Base-by-base conservation (phyloP, 352 stramenopile species). In the Globisporangium barbulae region DNA sequence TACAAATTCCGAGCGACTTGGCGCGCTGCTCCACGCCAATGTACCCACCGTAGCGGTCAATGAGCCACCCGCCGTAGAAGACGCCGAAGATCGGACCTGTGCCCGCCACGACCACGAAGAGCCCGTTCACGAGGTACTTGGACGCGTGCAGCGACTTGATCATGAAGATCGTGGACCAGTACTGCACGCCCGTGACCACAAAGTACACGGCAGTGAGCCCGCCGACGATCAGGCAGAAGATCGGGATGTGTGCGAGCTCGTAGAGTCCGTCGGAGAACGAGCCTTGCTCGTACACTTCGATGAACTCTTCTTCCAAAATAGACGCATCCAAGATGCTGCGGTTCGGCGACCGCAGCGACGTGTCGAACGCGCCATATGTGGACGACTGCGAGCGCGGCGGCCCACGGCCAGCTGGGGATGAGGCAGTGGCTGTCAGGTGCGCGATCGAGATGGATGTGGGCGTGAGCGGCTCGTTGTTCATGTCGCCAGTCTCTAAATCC, bases 131-230 rank as follows among this genome's bases (percentile, higher is more conserved):
- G 2, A 94, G 71, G 64, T 92, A 90, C 71, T 92, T 91, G 67
- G 79, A 90, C 33, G 71, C 80, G 54, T 94, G 76, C 33, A 94
- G 78, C 48, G 84, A 91, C 75, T 92, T 91, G 73, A 90, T 89
- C 79, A 93, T 91, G 65, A 91, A 94, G 68, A 93, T 92, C 3
- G 85, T 94, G 65, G 79, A 91, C 85, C 85, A 94, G 72, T 91
- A 94, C 67, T 94, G 85, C 55, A 94, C 84, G 44, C 83, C 83
- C 41, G 85, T 93, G 60, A 94, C 85, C 44, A 94, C 85, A 58
- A 94, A 94, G 75, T 93, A 94, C 21, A 94, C 82, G 15, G 83
- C 86, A 48, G 82, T 90, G 52, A 94, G 72, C 0, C 83, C 85
- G 19, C 83, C 79, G 5, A 94, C 79, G 64, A 93, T 91, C 45